Conservation (phyloP, 2,329 filamentous ascomycete genomes). For the Cladosporium sp. region DNA sequence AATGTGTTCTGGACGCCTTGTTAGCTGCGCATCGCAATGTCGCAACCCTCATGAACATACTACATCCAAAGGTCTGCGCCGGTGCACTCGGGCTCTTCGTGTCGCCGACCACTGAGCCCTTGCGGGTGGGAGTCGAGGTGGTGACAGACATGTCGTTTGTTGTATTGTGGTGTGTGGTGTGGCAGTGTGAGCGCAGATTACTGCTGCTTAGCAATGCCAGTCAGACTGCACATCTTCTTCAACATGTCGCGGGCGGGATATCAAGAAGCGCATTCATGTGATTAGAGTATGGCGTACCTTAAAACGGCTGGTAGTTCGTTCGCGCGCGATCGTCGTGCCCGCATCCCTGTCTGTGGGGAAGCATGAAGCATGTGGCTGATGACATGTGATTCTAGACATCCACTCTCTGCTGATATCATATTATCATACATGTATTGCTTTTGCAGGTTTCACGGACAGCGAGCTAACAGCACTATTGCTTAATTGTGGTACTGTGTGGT, state of each 20-base stretch:
- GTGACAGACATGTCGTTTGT: slow-evolving; percentile 32
- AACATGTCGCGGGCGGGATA: neutral
- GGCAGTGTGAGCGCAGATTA: neutral
- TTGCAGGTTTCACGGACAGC: too few species aligned
- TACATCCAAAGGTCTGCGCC: slow-evolving; percentile 45
- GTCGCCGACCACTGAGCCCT: slow-evolving; percentile 28
- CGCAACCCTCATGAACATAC: slow-evolving; percentile 31
- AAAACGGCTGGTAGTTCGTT: neutral
- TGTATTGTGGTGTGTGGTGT: neutral
- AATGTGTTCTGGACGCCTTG: slow-evolving; percentile 63
- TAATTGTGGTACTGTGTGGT: too few species aligned
- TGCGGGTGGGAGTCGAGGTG: slow-evolving; percentile 42
- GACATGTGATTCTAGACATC: neutral
- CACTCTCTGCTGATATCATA: too few species aligned
- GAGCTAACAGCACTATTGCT: neutral
- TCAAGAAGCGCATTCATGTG: neutral
- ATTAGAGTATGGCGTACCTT: neutral
- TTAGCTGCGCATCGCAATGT: slow-evolving; percentile 32
- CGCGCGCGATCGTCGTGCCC: slow-evolving; percentile 1
- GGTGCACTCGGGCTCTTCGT: slow-evolving; percentile 40
- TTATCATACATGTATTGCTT: too few species aligned
- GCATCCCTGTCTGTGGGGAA: slow-evolving; percentile 1
- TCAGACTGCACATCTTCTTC: neutral
- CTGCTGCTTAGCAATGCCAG: neutral
- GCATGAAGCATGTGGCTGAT: neutral